Conservation (phyloP, 2,329 filamentous ascomycete species). For the Trichoderma harzianum region DNA sequence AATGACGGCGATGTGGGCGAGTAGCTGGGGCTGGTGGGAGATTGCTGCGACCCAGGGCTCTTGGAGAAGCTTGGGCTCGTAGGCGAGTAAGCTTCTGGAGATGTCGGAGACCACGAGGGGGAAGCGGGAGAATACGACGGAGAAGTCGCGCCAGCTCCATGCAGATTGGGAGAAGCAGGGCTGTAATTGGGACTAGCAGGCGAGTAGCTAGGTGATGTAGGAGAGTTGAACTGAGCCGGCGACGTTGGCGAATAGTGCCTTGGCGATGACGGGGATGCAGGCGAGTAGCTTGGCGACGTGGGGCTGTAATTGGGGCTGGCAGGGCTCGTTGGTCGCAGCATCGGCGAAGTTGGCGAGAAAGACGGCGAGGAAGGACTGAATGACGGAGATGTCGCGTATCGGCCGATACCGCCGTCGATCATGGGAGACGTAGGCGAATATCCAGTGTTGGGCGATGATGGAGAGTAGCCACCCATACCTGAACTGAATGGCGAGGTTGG, state of each 20-base stretch:
- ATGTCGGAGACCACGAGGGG: conserved; percentile 76
- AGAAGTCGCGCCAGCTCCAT: conserved; percentile 45
- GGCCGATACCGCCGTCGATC: conserved; percentile 50
- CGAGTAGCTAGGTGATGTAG: conserved; percentile 70
- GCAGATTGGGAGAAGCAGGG: conserved; percentile 60
- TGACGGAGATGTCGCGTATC: conserved; percentile 57
- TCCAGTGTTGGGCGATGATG: conserved; percentile 67
- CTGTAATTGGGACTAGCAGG: conserved; percentile 70
- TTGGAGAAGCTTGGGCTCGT: conserved; percentile 60
- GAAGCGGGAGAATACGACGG: conserved; percentile 68
- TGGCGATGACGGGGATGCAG: conserved; percentile 56
- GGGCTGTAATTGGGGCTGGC: conserved; percentile 62
- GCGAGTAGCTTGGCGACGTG: conserved; percentile 63
- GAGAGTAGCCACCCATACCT: conserved; percentile 63
- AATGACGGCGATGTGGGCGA: conserved; percentile 58
- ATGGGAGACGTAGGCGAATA: conserved; percentile 76
- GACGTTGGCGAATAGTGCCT: conserved; percentile 67
- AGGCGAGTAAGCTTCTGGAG: conserved; percentile 60
- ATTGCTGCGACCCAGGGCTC: conserved; percentile 52
- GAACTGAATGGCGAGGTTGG: conserved; percentile 61
- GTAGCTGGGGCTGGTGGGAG: conserved; percentile 67
- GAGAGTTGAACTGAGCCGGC: conserved; percentile 68
- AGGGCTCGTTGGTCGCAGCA: conserved; percentile 53
- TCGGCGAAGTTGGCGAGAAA: conserved; percentile 61
- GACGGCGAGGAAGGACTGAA: conserved; percentile 63